Percentiles rank a stretch among this genome's conserved stretches.
Evolutionary conservation across 257 asterid species (phyloP).

Genomic region (Solanum sitiens): DNA sequence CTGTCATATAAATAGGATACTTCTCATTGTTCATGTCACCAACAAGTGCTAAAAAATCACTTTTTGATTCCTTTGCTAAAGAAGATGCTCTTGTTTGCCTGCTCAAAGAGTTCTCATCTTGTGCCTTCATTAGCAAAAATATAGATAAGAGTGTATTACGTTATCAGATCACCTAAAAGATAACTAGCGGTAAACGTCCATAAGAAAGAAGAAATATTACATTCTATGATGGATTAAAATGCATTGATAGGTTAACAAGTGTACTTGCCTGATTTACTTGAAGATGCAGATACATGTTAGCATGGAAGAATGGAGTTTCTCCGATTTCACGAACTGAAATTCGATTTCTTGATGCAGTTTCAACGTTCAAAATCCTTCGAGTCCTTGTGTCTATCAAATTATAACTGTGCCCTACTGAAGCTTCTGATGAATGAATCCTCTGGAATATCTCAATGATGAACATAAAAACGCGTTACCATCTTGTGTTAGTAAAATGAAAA

Average conservation of each 20-base stretch:
- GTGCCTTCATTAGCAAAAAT: constrained; percentile 38
- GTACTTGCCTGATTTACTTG: constrained; percentile 62
- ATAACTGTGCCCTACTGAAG: constrained; percentile 74
- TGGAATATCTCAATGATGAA: constrained; percentile 16
- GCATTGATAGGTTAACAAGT: background rate
- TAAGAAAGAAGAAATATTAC: background rate
- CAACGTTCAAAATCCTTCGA: constrained; percentile 69
- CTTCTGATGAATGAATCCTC: constrained; percentile 63
- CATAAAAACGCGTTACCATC: background rate
- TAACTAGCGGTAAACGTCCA: background rate
- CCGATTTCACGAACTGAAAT: constrained; percentile 50
- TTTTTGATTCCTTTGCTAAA: constrained; percentile 48
- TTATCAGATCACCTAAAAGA: background rate
- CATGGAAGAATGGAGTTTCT: constrained; percentile 70
- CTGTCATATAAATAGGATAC: constrained; percentile 80
- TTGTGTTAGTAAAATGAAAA: background rate
- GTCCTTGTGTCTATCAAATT: constrained; percentile 52
- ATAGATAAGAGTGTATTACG: background rate
- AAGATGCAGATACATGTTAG: constrained; percentile 84
- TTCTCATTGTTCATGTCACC: constrained; percentile 40
- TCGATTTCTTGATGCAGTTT: constrained; percentile 80
- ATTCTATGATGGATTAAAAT: background rate
- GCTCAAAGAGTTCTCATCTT: constrained; percentile 55
- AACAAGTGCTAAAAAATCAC: constrained; percentile 51
- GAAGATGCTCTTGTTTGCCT: constrained; percentile 60